phyloP scores from a whole-genome alignment of 225 moss, liverwort and hornwort genomes.

The Neckera pumila region DNA sequence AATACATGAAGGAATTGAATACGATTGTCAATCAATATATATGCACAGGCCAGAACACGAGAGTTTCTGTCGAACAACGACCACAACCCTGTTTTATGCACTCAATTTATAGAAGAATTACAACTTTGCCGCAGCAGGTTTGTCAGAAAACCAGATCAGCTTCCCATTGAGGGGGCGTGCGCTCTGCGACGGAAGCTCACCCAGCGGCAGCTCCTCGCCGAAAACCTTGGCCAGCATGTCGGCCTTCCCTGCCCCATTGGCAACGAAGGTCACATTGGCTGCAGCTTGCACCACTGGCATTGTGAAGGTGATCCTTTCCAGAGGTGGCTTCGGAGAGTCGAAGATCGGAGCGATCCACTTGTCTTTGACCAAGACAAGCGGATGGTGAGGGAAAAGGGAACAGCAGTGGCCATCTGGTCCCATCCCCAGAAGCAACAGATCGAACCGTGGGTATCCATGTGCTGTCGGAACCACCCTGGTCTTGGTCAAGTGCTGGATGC shows the following conservation, averaged over 20 bases:
- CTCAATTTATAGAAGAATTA: neutral
- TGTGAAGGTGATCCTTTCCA: slow-evolving; percentile 85
- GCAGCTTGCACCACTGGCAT: slow-evolving; percentile 88
- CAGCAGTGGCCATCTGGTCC: slow-evolving; percentile 94
- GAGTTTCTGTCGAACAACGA: neutral
- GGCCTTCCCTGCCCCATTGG: slow-evolving; percentile 75
- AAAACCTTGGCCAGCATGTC: slow-evolving; percentile 75
- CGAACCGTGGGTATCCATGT: slow-evolving; percentile 70
- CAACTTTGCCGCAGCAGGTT: slow-evolving; percentile 52
- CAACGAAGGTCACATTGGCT: slow-evolving; percentile 75
- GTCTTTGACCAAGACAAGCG: slow-evolving; percentile 57
- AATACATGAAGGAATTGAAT: too few species aligned
- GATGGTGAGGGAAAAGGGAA: slow-evolving; percentile 88
- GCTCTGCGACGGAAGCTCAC: slow-evolving; percentile 82
- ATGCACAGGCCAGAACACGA: neutral
- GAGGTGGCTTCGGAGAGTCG: slow-evolving; percentile 93
- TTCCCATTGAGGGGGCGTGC: slow-evolving; percentile 65
- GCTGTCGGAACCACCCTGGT: slow-evolving; percentile 23
- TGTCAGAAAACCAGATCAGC: slow-evolving; percentile 86
- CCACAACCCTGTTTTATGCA: neutral
- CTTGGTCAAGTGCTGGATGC: slow-evolving; percentile 43
- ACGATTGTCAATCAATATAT: neutral
- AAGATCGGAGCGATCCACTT: slow-evolving; percentile 79
- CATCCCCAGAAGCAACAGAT: slow-evolving; percentile 87
- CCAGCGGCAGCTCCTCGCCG: slow-evolving; percentile 66